These are phyloP conservation scores for Euptelea pleiosperma DNA, from an alignment of 164 flowering plant species.

Conservation along the genomic window DNA sequence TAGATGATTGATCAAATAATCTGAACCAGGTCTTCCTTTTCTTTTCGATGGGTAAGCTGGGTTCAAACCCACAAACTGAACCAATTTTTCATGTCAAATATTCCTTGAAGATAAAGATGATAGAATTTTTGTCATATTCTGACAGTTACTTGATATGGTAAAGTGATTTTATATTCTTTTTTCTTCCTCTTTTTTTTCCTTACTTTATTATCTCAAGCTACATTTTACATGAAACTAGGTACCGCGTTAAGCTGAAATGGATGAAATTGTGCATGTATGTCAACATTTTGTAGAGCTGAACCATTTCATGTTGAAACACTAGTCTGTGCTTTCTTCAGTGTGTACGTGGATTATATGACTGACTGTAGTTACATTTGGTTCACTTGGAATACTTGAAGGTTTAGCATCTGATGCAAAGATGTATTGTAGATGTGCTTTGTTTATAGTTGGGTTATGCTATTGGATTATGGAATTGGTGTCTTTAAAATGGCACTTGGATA, in stretches of 20 bases:
- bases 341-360: too few relatives aligned
- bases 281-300: too few relatives aligned
- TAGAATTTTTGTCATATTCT: not conserved
- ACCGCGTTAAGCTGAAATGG: too few relatives aligned
- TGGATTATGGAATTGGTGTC: not conserved
- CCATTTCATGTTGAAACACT: too few relatives aligned
- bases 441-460: not conserved
- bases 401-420: not conserved
- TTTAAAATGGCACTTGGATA: not conserved
- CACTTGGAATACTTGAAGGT: too few relatives aligned
- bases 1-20: not conserved
- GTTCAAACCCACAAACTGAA: conserved; percentile 7
- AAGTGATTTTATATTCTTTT: not conserved
- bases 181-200: not conserved
- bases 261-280: too few relatives aligned
- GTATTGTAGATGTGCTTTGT: not conserved
- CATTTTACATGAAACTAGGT: too few relatives aligned
- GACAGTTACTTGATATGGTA: not conserved
- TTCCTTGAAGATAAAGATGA: not conserved
- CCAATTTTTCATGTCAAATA: not conserved
- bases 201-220: too few relatives aligned
- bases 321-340: too few relatives aligned
- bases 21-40: not conserved
- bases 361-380: too few relatives aligned
- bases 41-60: conserved; percentile 1